Conservation (phyloP, 2,329 filamentous ascomycete species). For the Hortaea sp. region DNA sequence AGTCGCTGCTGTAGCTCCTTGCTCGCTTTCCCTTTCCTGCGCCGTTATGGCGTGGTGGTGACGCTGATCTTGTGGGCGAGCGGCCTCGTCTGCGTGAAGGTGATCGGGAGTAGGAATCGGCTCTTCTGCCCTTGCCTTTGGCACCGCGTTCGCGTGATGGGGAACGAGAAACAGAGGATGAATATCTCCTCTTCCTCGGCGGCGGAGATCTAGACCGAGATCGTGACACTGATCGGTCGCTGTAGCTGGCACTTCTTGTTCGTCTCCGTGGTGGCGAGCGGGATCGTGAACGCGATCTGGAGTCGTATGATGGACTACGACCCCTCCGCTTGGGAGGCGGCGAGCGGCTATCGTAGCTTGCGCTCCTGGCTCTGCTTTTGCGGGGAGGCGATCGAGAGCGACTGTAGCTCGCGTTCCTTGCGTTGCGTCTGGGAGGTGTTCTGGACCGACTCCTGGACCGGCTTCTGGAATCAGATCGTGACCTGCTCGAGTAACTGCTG, state of each 20-base stretch:
- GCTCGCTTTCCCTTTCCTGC: conserved; percentile 10
- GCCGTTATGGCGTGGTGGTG: conserved; percentile 10
- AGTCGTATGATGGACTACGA: conserved; percentile 12
- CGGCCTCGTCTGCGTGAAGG: conserved; percentile 7
- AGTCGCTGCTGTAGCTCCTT: conserved; percentile 12
- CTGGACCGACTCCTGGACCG: conserved; percentile 9
- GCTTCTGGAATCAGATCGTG: conserved; percentile 18
- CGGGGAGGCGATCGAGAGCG: conserved; percentile 9
- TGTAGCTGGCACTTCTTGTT: conserved; percentile 13
- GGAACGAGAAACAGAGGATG: conserved; percentile 17
- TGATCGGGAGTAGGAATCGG: conserved; percentile 7
- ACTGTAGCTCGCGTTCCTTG: conserved; percentile 8
- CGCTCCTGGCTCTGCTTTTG: not conserved
- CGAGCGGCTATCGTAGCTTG: not conserved
- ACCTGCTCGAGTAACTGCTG: conserved; percentile 51
- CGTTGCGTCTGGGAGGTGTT: conserved; percentile 12
- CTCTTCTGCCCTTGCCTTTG: conserved; percentile 13
- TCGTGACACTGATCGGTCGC: conserved; percentile 7
- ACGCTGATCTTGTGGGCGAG: conserved; percentile 4
- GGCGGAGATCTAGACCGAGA: conserved; percentile 10
- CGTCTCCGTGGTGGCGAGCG: conserved; percentile 12
- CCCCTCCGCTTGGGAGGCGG: conserved; percentile 1
- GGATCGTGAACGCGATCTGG: conserved; percentile 15
- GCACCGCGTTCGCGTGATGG: conserved; percentile 19
- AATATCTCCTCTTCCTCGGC: conserved; percentile 3